Conservation (phyloP, 192 early-diverging fungal species). For the Mortierella claussenii region DNA sequence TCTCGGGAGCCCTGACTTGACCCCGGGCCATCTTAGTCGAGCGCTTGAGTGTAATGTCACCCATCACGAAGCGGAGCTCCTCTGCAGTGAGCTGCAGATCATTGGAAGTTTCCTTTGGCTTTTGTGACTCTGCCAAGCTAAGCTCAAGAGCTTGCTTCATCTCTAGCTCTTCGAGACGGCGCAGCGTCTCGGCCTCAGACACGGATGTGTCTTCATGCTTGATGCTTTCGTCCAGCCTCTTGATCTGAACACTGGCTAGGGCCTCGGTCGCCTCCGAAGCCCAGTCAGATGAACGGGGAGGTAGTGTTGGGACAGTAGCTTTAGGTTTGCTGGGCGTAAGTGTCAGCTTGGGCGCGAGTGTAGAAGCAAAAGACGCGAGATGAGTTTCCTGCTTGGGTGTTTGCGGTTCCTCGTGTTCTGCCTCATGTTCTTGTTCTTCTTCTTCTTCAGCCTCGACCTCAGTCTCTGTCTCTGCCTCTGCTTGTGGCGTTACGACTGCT, state of each 20-base stretch:
- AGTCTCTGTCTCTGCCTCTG: conserved; percentile 1
- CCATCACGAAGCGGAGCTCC: conserved; percentile 49
- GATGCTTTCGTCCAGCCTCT: conserved; percentile 25
- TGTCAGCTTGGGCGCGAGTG: conserved; percentile 39
- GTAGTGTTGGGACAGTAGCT: background rate
- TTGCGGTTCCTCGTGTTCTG: background rate
- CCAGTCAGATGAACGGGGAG: conserved; percentile 30
- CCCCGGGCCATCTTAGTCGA: conserved; percentile 41
- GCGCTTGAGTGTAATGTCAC: conserved; percentile 32
- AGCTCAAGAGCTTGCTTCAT: conserved; percentile 37
- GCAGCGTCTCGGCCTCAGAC: conserved; percentile 27
- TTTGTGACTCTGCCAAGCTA: conserved; percentile 22
- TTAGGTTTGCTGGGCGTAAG: conserved; percentile 31
- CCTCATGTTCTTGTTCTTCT: background rate
- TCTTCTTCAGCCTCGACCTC: conserved; percentile 7
- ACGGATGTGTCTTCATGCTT: conserved; percentile 17
- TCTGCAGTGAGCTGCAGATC: conserved; percentile 38
- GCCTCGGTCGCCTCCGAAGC: conserved; percentile 43
- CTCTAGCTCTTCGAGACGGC: conserved; percentile 32
- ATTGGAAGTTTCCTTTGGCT: background rate
- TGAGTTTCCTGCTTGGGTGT: conserved; percentile 3
- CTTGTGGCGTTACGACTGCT: background rate
- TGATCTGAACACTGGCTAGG: conserved; percentile 33
- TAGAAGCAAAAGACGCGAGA: conserved; percentile 29
- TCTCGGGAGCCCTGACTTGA: conserved; percentile 39